Evolutionary conservation across 495 filamentous ascomycete genomes (phyloP).

Genomic region (Hypomontagnella submonticulosa): DNA sequence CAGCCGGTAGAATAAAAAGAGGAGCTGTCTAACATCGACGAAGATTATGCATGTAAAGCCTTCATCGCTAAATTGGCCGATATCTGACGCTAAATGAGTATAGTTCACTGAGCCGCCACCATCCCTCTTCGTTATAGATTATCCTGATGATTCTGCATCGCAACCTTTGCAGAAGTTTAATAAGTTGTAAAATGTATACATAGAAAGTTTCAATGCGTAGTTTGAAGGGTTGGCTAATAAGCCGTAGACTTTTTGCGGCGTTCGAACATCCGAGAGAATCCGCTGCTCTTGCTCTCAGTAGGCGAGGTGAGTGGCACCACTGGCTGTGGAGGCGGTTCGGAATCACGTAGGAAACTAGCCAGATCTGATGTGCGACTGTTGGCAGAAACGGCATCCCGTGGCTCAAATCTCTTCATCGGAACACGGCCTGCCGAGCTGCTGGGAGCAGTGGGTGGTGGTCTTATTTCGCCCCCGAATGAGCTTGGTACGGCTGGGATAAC

Average conservation of each 20-base stretch:
- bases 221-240: slow-evolving; percentile 26
- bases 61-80: slow-evolving; percentile 18
- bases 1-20: slow-evolving; percentile 6
- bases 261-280: slow-evolving; percentile 48
- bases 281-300: slow-evolving; percentile 40
- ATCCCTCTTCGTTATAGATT: slow-evolving; percentile 11
- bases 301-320: slow-evolving; percentile 30
- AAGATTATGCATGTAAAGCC: slow-evolving; percentile 21
- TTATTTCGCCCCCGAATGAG: slow-evolving; percentile 38
- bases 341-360: slow-evolving; percentile 82
- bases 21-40: slow-evolving; percentile 18
- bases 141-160: slow-evolving; percentile 7
- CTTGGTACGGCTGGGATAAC: slow-evolving; percentile 53
- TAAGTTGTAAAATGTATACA: slow-evolving; percentile 36
- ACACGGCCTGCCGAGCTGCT: slow-evolving; percentile 46
- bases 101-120: slow-evolving; percentile 10
- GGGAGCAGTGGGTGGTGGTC: slow-evolving; percentile 38
- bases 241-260: slow-evolving; percentile 48
- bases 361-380: slow-evolving; percentile 71
- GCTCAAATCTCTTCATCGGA: slow-evolving; percentile 64
- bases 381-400: slow-evolving; percentile 59
- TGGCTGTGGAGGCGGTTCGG: slow-evolving; percentile 70
- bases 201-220: slow-evolving; percentile 11
- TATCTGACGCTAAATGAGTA: slow-evolving; percentile 4
- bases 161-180: slow-evolving; percentile 17